Conservation (phyloP, 2,329 filamentous ascomycete species). For the Periconia macrospinosa region DNA sequence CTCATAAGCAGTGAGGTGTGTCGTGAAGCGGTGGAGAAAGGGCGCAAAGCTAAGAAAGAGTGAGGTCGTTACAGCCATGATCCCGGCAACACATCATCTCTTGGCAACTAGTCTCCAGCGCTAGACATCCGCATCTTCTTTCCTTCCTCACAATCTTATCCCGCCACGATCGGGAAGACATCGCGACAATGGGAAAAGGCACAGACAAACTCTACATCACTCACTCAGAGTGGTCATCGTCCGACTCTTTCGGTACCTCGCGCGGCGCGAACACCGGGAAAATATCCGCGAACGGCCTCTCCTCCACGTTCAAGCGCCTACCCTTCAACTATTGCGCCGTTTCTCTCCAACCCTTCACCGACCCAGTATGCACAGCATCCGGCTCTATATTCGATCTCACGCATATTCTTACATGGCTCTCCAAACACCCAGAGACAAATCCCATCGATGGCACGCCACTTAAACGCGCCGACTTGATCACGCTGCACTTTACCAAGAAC, state of each 20-base stretch:
- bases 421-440: conserved; percentile 90
- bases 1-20: no score
- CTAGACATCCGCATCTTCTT: background rate
- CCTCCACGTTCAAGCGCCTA: conserved; percentile 76
- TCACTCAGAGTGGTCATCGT: conserved; percentile 95
- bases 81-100: background rate
- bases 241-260: conserved; percentile 83
- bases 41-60: no score
- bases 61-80: no score
- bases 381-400: conserved; percentile 95
- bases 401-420: conserved; percentile 91
- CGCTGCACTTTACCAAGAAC: conserved; percentile 89
- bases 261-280: conserved; percentile 67
- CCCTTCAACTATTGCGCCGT: conserved; percentile 99
- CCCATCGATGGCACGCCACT: conserved; percentile 82
- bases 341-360: conserved; percentile 90
- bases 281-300: conserved; percentile 52
- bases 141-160: background rate
- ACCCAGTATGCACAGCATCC: conserved; percentile 85
- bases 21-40: no score
- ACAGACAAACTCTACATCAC: conserved; percentile 68
- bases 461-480: conserved; percentile 80
- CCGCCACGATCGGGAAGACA: background rate
- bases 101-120: background rate
- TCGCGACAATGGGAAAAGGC: conserved; percentile 38